These are phyloP conservation scores for Jamesozyma piceae DNA, from an alignment of 805 yeast species.

Conservation along the genomic window DNA sequence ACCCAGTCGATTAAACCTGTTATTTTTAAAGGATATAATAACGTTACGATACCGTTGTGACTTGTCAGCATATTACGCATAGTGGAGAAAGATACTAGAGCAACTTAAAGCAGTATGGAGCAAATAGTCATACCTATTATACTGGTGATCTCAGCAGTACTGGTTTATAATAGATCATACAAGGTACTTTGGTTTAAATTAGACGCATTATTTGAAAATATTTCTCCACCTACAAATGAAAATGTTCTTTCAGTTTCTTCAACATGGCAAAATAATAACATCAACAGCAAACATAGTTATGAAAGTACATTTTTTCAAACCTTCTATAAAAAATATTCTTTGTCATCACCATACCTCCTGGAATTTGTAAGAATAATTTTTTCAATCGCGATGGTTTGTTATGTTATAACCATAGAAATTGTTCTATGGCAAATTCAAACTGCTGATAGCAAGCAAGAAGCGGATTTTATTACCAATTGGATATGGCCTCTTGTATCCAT, in stretches of 20 bases:
- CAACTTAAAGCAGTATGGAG: too few relatives aligned
- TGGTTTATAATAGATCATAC: conserved; percentile 15
- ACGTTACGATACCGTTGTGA: too few relatives aligned
- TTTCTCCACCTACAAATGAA: conserved; percentile 7
- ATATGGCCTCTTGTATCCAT: conserved; percentile 25
- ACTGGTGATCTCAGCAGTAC: conserved; percentile 5
- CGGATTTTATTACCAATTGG: conserved; percentile 14
- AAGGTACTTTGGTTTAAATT: conserved; percentile 16
- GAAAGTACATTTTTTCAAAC: conserved; percentile 18
- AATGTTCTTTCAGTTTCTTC: conserved; percentile 5
- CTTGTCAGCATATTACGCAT: too few relatives aligned
- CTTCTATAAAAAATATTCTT: conserved; percentile 25
- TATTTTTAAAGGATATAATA: too few relatives aligned
- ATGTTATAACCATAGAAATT: conserved; percentile 25
- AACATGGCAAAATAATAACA: conserved; percentile 1
- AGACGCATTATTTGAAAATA: conserved; percentile 19
- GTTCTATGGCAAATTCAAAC: conserved; percentile 26
- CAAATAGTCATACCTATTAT: conserved; percentile 5
- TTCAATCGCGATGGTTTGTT: conserved; percentile 22
- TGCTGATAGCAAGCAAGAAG: conserved; percentile 13
- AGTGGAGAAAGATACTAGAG: too few relatives aligned
- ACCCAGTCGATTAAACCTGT: too few relatives aligned
- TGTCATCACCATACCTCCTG: conserved; percentile 19
- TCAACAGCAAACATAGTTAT: conserved; percentile 5
- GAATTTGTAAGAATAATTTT: conserved; percentile 18